Evolutionary conservation across 2,329 filamentous ascomycete genomes (phyloP), one percentile per base, ranked within the genome.

Genomic region (Aspergillus japonicus): DNA sequence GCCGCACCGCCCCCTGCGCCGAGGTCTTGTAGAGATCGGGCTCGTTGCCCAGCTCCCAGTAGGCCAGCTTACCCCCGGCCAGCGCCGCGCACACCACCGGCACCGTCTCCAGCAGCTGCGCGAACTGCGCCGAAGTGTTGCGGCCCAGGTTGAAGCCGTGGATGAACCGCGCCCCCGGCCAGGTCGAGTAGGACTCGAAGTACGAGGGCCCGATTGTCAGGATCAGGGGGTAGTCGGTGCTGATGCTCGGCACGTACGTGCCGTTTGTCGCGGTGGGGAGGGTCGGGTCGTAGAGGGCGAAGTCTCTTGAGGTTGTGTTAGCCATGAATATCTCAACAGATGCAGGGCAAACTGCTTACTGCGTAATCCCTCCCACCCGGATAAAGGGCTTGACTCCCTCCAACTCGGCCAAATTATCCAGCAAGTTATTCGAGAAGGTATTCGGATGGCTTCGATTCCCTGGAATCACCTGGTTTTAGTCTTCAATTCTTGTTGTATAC

Each of bases 31-130:
- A 88, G 7, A 88, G 72, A 69, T 89, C 85, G 0, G 85, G 84
- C 70, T 88, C 86, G 66, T 89, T 89, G 44, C 87, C 86, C 64
- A 88, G 84, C 67, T 87, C 84, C 84, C 84, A 89, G 62, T 77
- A 75, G 26, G 84, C 79, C 5, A 87, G 73, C 56, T 79, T 83
- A 5, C 79, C 81, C 11, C 73, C 72, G 2, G 77, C 74, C 0
- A 89, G 72, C 3, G 84, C 82, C 64, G 82, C 81, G 72, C 86
- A 89, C 2, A 80, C 85, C 47, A 86, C 71, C 0, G 83, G 78
- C 0, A 84, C 83, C 0, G 84, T 86, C 48, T 51, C 31, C 12
- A 51, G n/a, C 21, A 31, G 31, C 26, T 44, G 14, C 48, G 42
- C 33, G 23, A 51, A 29, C 26, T 55, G 26, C 10, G 53, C 19